phyloP scores from a whole-genome alignment of 768 basidiomycete genomes.

The Tephrocybe sp. region DNA sequence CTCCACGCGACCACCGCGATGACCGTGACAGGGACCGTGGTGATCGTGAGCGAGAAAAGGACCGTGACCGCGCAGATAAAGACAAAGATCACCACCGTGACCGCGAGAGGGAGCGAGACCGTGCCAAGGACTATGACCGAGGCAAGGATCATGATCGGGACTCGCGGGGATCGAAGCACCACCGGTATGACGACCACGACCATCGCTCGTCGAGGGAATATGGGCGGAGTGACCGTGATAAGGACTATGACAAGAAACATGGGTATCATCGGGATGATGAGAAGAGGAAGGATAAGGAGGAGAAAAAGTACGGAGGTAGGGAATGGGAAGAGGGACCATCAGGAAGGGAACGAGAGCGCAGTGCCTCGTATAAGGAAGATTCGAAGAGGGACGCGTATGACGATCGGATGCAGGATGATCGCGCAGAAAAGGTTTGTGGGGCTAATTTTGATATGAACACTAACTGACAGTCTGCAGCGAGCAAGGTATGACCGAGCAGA shows the following conservation, averaged over 20 bases:
- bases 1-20: slow-evolving; percentile 50
- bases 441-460: neutral
- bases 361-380: slow-evolving; percentile 43
- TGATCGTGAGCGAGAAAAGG: slow-evolving; percentile 37
- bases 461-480: slow-evolving; percentile 37
- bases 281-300: slow-evolving; percentile 49
- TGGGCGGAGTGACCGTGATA: slow-evolving; percentile 35
- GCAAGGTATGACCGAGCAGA: slow-evolving; percentile 65
- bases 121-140: slow-evolving; percentile 24
- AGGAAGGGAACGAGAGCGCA: slow-evolving; percentile 33
- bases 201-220: slow-evolving; percentile 43
- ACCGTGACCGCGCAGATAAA: slow-evolving; percentile 33
- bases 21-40: slow-evolving; percentile 45
- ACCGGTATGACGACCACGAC: slow-evolving; percentile 51
- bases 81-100: slow-evolving; percentile 33
- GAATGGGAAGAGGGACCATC: slow-evolving; percentile 48
- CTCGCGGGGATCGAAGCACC: slow-evolving; percentile 43
- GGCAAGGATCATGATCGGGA: slow-evolving; percentile 31
- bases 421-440: slow-evolving; percentile 63
- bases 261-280: slow-evolving; percentile 53
- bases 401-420: slow-evolving; percentile 51
- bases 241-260: slow-evolving; percentile 42
- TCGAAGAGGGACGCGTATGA: slow-evolving; percentile 50
- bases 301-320: slow-evolving; percentile 30
- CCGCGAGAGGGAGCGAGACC: slow-evolving; percentile 32